These are phyloP conservation scores for Trichoderma asperellum DNA, from an alignment of 2,329 filamentous ascomycete genomes.

Conservation along the genomic window DNA sequence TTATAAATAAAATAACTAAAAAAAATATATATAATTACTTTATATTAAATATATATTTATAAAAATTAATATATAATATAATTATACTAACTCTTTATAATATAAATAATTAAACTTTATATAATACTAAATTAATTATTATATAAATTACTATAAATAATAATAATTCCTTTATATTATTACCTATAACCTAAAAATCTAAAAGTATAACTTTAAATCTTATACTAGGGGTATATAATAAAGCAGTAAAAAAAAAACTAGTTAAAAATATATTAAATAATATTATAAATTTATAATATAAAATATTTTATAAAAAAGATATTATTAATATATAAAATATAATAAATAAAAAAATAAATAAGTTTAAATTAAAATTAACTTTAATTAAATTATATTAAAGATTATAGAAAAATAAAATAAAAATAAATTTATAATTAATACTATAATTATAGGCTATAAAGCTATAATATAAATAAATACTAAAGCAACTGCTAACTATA, in stretches of 20 bases:
- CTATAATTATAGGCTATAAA: background rate
- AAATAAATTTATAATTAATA: background rate
- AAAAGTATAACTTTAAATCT: background rate
- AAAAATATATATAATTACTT: too few relatives aligned
- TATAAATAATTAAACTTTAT: background rate
- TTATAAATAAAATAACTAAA: too few relatives aligned
- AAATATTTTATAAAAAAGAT: background rate
- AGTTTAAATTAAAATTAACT: background rate
- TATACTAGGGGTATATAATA: too few relatives aligned
- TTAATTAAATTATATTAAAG: background rate
- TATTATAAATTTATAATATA: background rate
- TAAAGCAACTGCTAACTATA: background rate
- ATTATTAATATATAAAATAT: background rate
- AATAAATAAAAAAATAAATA: background rate
- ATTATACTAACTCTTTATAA: background rate
- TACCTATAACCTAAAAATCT: background rate
- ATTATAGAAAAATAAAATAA: background rate
- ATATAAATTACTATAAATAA: too few relatives aligned
- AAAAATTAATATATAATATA: background rate
- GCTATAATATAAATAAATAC: background rate
- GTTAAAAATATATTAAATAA: too few relatives aligned
- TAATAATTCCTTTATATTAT: background rate
- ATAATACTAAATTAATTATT: background rate
- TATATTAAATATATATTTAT: too few relatives aligned
- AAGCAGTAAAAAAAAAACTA: too few relatives aligned